phyloP scores from a whole-genome alignment of 176 grass and related monocot species.

The Bromus sterilis region DNA sequence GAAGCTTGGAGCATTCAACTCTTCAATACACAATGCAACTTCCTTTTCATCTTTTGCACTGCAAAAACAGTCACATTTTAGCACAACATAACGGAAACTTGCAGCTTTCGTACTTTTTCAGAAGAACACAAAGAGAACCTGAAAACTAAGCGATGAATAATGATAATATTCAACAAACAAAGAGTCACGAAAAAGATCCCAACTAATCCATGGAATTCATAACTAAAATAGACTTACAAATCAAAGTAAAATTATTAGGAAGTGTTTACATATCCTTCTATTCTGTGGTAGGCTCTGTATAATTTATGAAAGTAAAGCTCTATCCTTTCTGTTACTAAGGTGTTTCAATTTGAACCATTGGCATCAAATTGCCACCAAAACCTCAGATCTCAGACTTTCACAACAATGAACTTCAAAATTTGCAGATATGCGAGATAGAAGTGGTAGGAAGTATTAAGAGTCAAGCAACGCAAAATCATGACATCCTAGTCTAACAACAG shows the following conservation, averaged over 20 bases:
- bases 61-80: conserved; percentile 31
- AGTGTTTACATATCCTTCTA: background rate
- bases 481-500: background rate
- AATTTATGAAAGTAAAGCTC: background rate
- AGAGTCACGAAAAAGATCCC: background rate
- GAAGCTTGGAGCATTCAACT: conserved; percentile 80
- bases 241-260: background rate
- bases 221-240: background rate
- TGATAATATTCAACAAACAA: background rate
- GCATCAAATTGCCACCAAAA: background rate
- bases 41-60: conserved; percentile 90
- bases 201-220: background rate
- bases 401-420: background rate
- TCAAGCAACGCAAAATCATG: background rate
- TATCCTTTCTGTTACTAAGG: background rate
- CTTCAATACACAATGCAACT: conserved; percentile 81
- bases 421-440: background rate
- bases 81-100: conserved; percentile 1
- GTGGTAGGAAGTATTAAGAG: background rate
- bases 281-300: background rate
- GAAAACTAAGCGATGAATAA: background rate
- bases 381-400: background rate
- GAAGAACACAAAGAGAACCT: background rate
- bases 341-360: background rate
- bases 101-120: background rate